Evolutionary conservation across 441 rosid genomes (phyloP), one percentile per base, ranked within the genome.

Genomic region (Adansonia grandidieri): DNA sequence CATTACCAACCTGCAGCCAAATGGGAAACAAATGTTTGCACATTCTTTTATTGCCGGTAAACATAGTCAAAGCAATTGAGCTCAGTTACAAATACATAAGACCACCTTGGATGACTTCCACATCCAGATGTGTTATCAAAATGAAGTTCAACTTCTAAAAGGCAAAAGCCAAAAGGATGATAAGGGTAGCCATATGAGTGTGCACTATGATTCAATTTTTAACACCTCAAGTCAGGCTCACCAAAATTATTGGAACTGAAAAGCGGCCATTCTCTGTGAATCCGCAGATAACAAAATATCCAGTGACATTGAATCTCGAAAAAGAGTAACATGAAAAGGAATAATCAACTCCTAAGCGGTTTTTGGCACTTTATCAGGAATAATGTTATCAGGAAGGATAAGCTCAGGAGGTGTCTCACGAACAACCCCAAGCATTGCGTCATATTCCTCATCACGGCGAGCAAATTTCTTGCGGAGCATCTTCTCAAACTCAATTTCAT

Each of bases 401-500:
- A 88, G 86, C 73, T 87, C 87, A 3, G 89, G 75, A 20, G 92
- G 92, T 44, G 81, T 87, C 82, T 91, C 89, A 6, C 89, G 90
- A 54, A 85, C 87, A 77, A 88, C 85, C 77, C 82, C 83, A 45
- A 88, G 87, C 87, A 84, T 62, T 22, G 91, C 87, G 80, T 89
- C 92, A 40, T 89, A 89, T 71, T 87, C 92, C 79, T 87, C 85
- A 75, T 89, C 92, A 68, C 89, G 87, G 5, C 2, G 85, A 37
- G 90, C 81, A 44, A 84, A 89, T 84, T 91, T 91, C 86, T 88
- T 91, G 79, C 86, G 79, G 10, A 91, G 85, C 81, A 84, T 78
- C 83, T 84, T 91, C 88, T 85, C 90, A 74, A 88, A 88, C 68
- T 91, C 93, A 2, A 85, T 84, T 85, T 85, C 88, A 53, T 91